Base-by-base conservation (phyloP, 768 basidiomycete species). In the Podaxis mareebaensis region DNA sequence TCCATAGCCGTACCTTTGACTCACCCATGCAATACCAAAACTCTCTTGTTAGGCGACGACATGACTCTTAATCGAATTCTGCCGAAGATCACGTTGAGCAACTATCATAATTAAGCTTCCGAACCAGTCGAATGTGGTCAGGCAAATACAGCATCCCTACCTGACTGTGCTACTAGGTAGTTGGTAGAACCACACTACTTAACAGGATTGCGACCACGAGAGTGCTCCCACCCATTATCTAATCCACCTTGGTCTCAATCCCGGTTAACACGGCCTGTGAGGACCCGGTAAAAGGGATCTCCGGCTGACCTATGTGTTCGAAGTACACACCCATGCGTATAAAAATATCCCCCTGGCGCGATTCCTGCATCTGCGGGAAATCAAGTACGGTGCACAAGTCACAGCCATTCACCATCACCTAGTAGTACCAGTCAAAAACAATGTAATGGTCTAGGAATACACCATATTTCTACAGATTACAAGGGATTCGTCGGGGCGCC, bases 1-100 rank as follows among this genome's bases (percentile, higher is more conserved):
- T 17, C 40, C 53, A 24, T 28, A 12, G 13, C 30, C 24, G 10
- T 17, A 46, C 11, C n/a, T 20, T 13, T 20, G 26, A 42, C 53
- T 61, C 53, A 61, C 61, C 61, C 61, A 55, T 62, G 61, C 30
- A 62, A 38, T 17, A 62, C 42, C 11, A 62, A 44, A n/a, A 62
- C 61, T 55, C 53, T 54, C 53, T 55, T 62, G 42, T 36, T 62
- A 24, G 53, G 44, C 6, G 40, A 22, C 5, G 36, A 22, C 54
- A 39, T 55, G 5, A 5, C 8, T 33, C 33, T 33, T 10, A 33
- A 33, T 33, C 8, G 33, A 33, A 33, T 33, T 33, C 33, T 10
- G 1, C 33, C 33, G 33, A 33, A 3, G 26, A 38, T 26, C 49
- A 51, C 38, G 6, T 38, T 20, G 17, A 59, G 30, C 30, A 60